Percentiles rank a stretch among this genome's conserved stretches.
phyloP scores from a whole-genome alignment of 768 basidiomycete genomes.

The Termitomyces sp. region DNA sequence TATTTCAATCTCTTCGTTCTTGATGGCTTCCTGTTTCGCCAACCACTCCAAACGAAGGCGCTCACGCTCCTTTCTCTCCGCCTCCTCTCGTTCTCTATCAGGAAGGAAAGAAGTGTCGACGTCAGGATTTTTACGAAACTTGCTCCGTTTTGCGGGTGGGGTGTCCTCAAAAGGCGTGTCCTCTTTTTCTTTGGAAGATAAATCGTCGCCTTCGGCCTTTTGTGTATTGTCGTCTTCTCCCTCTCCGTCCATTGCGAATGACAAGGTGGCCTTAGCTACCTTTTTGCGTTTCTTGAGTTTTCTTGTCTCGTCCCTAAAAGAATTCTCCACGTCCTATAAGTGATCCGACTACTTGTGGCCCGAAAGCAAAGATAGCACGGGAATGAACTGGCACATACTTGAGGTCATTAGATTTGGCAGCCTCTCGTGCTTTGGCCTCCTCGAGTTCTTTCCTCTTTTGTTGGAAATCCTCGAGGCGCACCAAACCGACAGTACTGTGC shows the following conservation, averaged over 20 bases:
- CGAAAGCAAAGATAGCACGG: constrained; percentile 11
- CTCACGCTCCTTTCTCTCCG: constrained; percentile 86
- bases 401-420: constrained; percentile 77
- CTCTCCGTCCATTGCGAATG: constrained; percentile 88
- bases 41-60: constrained; percentile 90
- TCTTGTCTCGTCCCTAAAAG: constrained; percentile 84
- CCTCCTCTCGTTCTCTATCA: constrained; percentile 95
- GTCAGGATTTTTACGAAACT: constrained; percentile 90
- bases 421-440: constrained; percentile 87
- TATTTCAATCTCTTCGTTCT: constrained; percentile 78
- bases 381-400: constrained; percentile 62
- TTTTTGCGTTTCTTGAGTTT: constrained; percentile 94
- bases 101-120: constrained; percentile 99
- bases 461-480: constrained; percentile 89
- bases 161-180: constrained; percentile 41
- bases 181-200: constrained; percentile 31
- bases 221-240: constrained; percentile 43
- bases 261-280: constrained; percentile 80
- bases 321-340: constrained; percentile 79
- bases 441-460: constrained; percentile 85
- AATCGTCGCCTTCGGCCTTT: constrained; percentile 25
- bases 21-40: constrained; percentile 60
- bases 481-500: constrained; percentile 87
- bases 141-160: constrained; percentile 63
- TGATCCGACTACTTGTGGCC: constrained; percentile 34